Evolutionary conservation across 257 asterid genomes (phyloP).

Genomic region (Ilex aquifolium): DNA sequence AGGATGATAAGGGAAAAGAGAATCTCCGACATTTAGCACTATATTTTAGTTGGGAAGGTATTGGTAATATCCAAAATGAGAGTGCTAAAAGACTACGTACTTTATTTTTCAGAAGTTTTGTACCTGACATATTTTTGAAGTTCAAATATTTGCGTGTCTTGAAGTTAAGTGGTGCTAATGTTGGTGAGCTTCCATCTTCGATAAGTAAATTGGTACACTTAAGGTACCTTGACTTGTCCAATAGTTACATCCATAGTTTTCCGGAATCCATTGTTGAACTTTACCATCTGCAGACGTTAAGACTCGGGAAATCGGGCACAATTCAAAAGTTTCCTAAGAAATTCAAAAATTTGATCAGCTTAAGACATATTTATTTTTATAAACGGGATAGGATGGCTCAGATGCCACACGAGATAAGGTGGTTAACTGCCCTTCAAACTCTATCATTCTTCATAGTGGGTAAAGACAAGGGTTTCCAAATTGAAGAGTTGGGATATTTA

Average conservation of each 20-base stretch:
- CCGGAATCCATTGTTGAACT: background rate
- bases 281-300: background rate
- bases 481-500: background rate
- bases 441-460: background rate
- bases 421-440: background rate
- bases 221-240: background rate
- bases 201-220: background rate
- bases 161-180: background rate
- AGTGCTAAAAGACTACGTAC: constrained; percentile 14
- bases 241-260: background rate
- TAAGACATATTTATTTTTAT: background rate
- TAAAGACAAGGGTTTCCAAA: background rate
- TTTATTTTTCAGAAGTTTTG: background rate
- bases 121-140: background rate
- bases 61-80: background rate
- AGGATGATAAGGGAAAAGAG: background rate
- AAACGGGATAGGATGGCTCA: background rate
- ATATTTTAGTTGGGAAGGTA: too few species aligned
- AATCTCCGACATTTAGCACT: constrained; percentile 3
- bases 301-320: background rate
- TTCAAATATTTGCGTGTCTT: background rate
- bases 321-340: background rate
- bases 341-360: background rate
- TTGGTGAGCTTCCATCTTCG: background rate
- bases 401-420: background rate